Percentiles rank a stretch among this genome's conserved stretches.
Evolutionary conservation across 129 eudicot genomes (phyloP).

Genomic region (Flaveria robusta): DNA sequence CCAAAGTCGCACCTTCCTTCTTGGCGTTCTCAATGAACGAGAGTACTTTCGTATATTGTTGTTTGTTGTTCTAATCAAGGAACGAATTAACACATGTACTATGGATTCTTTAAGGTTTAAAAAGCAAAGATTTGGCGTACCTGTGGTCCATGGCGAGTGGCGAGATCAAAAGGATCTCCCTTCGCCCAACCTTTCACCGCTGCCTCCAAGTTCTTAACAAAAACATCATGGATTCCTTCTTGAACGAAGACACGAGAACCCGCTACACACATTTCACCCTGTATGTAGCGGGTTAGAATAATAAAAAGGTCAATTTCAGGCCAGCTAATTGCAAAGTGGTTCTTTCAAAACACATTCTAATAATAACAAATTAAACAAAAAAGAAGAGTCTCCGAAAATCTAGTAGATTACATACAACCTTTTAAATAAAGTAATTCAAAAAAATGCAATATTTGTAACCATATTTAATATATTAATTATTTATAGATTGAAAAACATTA

Average conservation of each 20-base stretch:
- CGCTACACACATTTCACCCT: constrained; percentile 87
- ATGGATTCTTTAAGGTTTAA: background rate
- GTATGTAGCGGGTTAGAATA: background rate
- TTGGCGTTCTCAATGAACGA: constrained; percentile 62
- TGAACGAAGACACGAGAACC: constrained; percentile 72
- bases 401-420: no score
- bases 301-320: background rate
- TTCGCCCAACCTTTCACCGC: constrained; percentile 54
- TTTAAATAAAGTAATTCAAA: background rate
- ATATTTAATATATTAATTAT: no score
- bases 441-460: no score
- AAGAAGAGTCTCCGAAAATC: no score
- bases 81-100: background rate
- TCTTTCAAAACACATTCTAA: no score
- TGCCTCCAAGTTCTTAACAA: constrained; percentile 45
- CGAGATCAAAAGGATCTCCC: constrained; percentile 80
- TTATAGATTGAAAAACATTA: no score
- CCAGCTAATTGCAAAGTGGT: no score
- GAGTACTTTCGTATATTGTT: constrained; percentile 55
- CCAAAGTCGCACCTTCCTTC: constrained; percentile 74
- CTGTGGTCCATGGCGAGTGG: constrained; percentile 79
- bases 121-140: constrained; percentile 9
- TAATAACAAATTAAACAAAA: no score
- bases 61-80: constrained; percentile 50
- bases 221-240: constrained; percentile 67